phyloP scores from a whole-genome alignment of 495 filamentous ascomycete species.

The Aspergillus nanangensis region DNA sequence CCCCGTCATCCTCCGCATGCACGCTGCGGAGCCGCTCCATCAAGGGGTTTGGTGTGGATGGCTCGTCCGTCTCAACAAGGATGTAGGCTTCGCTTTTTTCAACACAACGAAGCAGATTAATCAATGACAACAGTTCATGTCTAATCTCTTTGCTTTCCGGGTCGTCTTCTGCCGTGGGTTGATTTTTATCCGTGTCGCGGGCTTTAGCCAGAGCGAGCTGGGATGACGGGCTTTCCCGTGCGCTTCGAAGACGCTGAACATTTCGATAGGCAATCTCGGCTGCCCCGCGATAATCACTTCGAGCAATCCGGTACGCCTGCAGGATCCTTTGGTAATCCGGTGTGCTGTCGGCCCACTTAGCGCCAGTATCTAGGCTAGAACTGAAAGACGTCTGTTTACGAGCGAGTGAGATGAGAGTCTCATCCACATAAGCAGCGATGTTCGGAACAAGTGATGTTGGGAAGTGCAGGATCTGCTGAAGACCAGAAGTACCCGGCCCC shows the following conservation, averaged over 20 bases:
- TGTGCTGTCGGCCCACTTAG: constrained; percentile 24
- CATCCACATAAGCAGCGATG: constrained; percentile 72
- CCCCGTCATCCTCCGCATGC: constrained; percentile 37
- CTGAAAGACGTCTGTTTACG: constrained; percentile 33
- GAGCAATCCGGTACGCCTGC: constrained; percentile 81
- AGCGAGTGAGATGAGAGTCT: constrained; percentile 56
- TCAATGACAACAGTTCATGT: constrained; percentile 71
- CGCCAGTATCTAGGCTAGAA: constrained; percentile 30
- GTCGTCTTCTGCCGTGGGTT: constrained; percentile 50
- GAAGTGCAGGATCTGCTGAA: constrained; percentile 63
- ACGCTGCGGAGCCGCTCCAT: constrained; percentile 20
- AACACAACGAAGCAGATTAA: constrained; percentile 87
- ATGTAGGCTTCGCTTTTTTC: constrained; percentile 73
- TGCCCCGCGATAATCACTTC: constrained; percentile 82
- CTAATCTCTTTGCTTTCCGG: constrained; percentile 50
- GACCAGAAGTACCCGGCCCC: constrained; percentile 45
- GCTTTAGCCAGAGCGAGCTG: constrained; percentile 31
- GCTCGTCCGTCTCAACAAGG: constrained; percentile 44
- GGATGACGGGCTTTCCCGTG: constrained; percentile 41
- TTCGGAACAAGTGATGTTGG: constrained; percentile 60
- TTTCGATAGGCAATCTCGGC: constrained; percentile 69
- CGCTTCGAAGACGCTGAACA: constrained; percentile 54
- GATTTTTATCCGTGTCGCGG: constrained; percentile 46
- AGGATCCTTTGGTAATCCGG: constrained; percentile 72
- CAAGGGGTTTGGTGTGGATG: constrained; percentile 8